These are phyloP conservation scores for Cladosporium halotolerans DNA, from an alignment of 2,329 filamentous ascomycete genomes.

Conservation along the genomic window DNA sequence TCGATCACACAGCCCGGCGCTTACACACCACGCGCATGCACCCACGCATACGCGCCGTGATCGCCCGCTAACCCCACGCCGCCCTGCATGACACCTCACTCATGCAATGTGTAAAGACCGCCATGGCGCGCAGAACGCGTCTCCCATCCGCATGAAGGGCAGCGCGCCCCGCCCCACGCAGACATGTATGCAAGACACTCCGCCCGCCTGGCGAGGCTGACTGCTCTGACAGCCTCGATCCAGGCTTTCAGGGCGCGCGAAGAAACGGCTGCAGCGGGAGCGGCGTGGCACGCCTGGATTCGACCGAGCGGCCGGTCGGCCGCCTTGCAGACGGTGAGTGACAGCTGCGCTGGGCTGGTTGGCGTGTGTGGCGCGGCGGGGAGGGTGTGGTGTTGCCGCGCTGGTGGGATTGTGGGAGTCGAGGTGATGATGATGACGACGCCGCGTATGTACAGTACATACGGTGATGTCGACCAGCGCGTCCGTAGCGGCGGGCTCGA, in stretches of 20 bases:
- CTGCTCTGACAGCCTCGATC: background rate
- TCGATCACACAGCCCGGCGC: too few relatives aligned
- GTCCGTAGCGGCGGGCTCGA: too few relatives aligned
- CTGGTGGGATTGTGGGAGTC: background rate
- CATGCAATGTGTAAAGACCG: background rate
- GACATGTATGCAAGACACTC: too few relatives aligned
- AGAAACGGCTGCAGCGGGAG: background rate
- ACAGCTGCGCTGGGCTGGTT: constrained; percentile 2
- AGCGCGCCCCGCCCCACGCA: too few relatives aligned
- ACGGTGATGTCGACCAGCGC: too few relatives aligned
- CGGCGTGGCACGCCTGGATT: constrained; percentile 1
- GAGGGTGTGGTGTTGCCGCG: constrained; percentile 1
- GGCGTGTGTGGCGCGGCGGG: background rate
- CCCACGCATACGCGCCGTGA: background rate
- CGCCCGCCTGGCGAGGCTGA: too few relatives aligned
- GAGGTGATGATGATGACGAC: too few relatives aligned
- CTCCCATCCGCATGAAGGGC: too few relatives aligned
- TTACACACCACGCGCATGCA: too few relatives aligned
- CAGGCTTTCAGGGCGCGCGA: background rate
- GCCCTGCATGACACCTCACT: constrained; percentile 6
- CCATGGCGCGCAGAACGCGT: too few relatives aligned
- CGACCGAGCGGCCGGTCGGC: background rate
- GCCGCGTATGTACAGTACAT: too few relatives aligned
- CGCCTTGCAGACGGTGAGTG: background rate
- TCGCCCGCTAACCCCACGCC: background rate